Evolutionary conservation across 768 basidiomycete species (phyloP).

Genomic region (Suillus lakei): DNA sequence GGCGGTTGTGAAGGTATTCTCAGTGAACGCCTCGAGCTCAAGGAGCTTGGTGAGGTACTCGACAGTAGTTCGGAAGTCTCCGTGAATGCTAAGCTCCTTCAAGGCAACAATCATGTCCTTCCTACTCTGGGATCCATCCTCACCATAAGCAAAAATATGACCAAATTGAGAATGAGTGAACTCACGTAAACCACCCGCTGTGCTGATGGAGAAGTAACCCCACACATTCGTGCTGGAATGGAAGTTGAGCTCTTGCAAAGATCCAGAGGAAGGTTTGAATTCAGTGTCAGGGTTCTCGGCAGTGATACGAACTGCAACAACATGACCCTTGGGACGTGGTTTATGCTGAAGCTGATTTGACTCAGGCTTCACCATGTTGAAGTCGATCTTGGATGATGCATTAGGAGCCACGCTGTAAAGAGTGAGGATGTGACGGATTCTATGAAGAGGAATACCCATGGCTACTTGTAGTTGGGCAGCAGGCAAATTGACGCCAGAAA

Average conservation of each 20-base stretch:
- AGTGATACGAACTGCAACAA: conserved; percentile 98
- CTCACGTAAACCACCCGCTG: conserved; percentile 96
- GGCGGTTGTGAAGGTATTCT: conserved; percentile 97
- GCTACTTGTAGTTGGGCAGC: conserved; percentile 97
- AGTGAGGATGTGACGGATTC: conserved; percentile 93
- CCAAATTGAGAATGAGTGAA: conserved; percentile 99
- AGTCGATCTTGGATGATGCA: conserved; percentile 92
- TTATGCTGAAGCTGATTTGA: conserved; percentile 89
- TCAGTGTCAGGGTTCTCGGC: conserved; percentile 99
- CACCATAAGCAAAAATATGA: conserved; percentile 98
- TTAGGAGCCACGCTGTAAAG: conserved; percentile 94
- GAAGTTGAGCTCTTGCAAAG: conserved; percentile 98
- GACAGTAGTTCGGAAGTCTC: conserved; percentile 98
- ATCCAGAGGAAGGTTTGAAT: conserved; percentile 98
- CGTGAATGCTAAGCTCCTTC: conserved; percentile 97
- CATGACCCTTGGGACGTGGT: conserved; percentile 96
- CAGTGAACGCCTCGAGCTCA: conserved; percentile 93
- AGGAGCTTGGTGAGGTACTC: conserved; percentile 99
- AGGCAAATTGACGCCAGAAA: conserved; percentile 97
- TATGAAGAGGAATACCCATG: conserved; percentile 96
- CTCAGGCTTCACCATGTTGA: conserved; percentile 91
- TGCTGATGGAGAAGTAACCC: conserved; percentile 99
- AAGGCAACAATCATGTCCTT: conserved; percentile 99
- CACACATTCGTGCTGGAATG: conserved; percentile 99
- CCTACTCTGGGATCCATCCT: conserved; percentile 91